Percentiles rank a stretch among this genome's conserved stretches.
Conservation (phyloP, 2,329 filamentous ascomycete species). For the Aspergillus quadrilineatus region DNA sequence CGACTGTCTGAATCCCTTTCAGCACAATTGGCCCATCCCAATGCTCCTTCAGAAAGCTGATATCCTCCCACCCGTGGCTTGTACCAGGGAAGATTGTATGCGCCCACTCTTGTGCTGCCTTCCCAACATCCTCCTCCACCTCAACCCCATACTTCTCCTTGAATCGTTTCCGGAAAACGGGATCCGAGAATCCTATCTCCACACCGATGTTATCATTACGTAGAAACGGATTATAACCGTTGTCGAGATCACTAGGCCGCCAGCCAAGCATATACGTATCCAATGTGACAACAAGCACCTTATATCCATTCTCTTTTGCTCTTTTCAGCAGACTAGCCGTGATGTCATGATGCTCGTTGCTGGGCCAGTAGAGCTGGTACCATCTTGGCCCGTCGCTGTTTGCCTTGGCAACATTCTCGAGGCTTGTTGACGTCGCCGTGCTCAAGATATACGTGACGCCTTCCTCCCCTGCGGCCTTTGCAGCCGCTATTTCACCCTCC, state of each 20-base stretch:
- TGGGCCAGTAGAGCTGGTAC: conserved; percentile 75
- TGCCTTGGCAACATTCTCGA: conserved; percentile 64
- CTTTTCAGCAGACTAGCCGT: conserved; percentile 61
- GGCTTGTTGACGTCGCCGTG: conserved; percentile 61
- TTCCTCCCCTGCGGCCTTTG: conserved; percentile 58
- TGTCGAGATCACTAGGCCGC: conserved; percentile 66
- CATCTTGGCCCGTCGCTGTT: conserved; percentile 59
- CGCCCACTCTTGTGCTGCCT: conserved; percentile 53
- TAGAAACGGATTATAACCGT: conserved; percentile 48
- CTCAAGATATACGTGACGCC: conserved; percentile 65
- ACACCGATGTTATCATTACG: conserved; percentile 48
- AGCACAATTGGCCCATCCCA: conserved; percentile 38
- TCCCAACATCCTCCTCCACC: conserved; percentile 47
- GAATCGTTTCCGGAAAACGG: conserved; percentile 60
- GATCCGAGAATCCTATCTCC: conserved; percentile 63
- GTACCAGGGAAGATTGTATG: conserved; percentile 53
- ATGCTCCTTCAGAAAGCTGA: conserved; percentile 54
- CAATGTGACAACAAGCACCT: conserved; percentile 67
- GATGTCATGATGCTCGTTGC: conserved; percentile 57
- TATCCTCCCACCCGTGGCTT: conserved; percentile 60
- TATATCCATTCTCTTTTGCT: conserved; percentile 61
- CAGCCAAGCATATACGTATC: conserved; percentile 69
- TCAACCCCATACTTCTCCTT: conserved; percentile 39
- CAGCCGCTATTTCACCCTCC: conserved; percentile 63
- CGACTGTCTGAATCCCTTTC: conserved; percentile 2